Evolutionary conservation across 1,139 yeast genomes (phyloP), one percentile per base, ranked within the genome.

Genomic region (Blastobotrys apis): DNA sequence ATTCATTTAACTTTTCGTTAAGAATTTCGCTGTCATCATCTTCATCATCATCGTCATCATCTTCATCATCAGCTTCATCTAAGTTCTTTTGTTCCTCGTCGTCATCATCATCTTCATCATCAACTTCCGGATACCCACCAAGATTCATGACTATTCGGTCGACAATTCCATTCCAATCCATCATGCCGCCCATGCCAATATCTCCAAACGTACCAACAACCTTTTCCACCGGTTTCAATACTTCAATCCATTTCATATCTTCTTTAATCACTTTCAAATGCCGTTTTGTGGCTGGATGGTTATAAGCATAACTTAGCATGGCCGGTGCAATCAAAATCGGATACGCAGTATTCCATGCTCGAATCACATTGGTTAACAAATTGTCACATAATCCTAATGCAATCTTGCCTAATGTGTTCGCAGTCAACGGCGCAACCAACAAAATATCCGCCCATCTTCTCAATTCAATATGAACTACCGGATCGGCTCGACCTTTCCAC

Each of bases 131-230:
- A 63, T 85, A 85, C 0, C 95, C 95, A 34, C 96, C 96, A 44
- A 87, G 66, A 59, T 86, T 84, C 63, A 81, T 71, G 2, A 86
- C 95, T 49, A 86, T 78, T 59, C 78, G 80, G 58, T 87, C 92
- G 23, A 87, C 95, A 55, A 90, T 83, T 64, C 88, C 96, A 65
- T 86, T 85, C 77, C 96, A 88, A 63, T 90, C 96, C 71, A 94
- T 77, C 97, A 88, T 88, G n/a, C 97, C 97, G 31, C 97, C 97
- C 67, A 77, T 85, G 27, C 96, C 97, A 50, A 90, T 88, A 58
- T 88, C 97, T 48, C 97, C 97, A 64, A 86, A 87, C 44, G 88
- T 80, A 23, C 95, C 94, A 48, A 85, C 84, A 6, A 90, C 95
- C 62, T 90, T 90, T 62, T 90, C 97, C 3, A 86, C 88, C 0